phyloP scores from a whole-genome alignment of 768 basidiomycete species.

The Pleurotus pulmonarius region DNA sequence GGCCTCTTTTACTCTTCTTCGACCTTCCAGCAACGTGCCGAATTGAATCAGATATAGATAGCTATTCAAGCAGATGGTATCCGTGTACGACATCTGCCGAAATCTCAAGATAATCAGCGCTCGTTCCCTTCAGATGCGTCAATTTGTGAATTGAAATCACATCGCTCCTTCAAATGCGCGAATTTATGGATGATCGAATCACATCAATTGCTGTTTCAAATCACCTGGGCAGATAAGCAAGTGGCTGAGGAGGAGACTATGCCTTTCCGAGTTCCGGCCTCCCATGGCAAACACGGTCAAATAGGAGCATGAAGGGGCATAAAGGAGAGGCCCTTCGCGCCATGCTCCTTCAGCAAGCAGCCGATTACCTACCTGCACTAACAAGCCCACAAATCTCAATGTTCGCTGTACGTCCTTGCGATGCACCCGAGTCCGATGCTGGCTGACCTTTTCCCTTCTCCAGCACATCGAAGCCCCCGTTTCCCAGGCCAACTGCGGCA shows the following conservation, averaged over 20 bases:
- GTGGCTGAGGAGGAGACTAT: neutral
- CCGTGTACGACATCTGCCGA: neutral
- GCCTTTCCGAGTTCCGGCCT: conserved; percentile 6
- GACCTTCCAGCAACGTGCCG: neutral
- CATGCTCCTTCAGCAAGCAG: neutral
- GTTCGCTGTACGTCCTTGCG: conserved; percentile 4
- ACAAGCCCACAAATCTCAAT: neutral
- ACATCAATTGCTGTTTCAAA: neutral
- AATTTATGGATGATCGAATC: conserved; percentile 9
- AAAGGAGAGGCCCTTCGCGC: neutral
- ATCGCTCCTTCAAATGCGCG: neutral
- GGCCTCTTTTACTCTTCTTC: neutral
- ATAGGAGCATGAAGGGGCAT: neutral
- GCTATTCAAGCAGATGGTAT: too few relatives aligned
- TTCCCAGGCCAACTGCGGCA: conserved; percentile 44
- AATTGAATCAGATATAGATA: too few relatives aligned
- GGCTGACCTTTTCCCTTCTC: neutral
- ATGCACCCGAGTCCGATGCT: neutral
- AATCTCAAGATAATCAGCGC: neutral
- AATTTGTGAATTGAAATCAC: neutral
- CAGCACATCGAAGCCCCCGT: conserved; percentile 35
- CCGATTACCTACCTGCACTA: neutral
- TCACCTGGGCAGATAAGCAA: conserved; percentile 5
- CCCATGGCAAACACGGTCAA: conserved; percentile 5
- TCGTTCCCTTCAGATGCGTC: neutral